These are phyloP conservation scores for Fusarium brevicatenulatum DNA, from an alignment of 2,329 filamentous ascomycete species.

Conservation along the genomic window DNA sequence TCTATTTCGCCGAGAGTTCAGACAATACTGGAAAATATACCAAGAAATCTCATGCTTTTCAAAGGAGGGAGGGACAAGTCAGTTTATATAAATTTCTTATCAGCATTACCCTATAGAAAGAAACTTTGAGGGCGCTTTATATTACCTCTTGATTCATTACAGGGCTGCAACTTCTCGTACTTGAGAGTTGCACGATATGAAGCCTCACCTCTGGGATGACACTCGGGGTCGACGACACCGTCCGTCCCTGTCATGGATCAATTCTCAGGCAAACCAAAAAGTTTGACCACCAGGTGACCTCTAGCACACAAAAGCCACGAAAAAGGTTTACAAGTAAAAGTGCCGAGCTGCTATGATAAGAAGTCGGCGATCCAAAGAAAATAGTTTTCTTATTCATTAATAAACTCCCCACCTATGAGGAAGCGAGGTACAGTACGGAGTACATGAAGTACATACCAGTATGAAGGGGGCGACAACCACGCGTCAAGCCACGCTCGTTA, in stretches of 20 bases:
- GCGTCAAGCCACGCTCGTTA: constrained; percentile 30
- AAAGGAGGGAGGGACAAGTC: not conserved
- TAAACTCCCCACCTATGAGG: not conserved
- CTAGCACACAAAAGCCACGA: not conserved
- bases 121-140: not conserved
- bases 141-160: not conserved
- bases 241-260: not conserved
- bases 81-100: not conserved
- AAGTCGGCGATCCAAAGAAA: not conserved
- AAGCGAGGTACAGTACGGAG: not conserved
- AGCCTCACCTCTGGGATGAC: not conserved
- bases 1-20: not conserved
- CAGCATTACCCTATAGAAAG: not conserved
- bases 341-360: not conserved
- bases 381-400: not conserved
- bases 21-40: not conserved
- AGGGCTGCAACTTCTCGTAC: not conserved
- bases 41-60: not conserved
- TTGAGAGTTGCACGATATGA: not conserved
- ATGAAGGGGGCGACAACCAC: constrained; percentile 26
- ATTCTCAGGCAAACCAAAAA: not conserved
- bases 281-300: not conserved
- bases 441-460: not conserved
- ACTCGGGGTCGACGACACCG: not conserved
- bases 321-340: not conserved